Percentiles rank a stretch among this genome's conserved stretches.
phyloP scores from a whole-genome alignment of 2,329 filamentous ascomycete genomes.

The Pleurostoma richardsiae region DNA sequence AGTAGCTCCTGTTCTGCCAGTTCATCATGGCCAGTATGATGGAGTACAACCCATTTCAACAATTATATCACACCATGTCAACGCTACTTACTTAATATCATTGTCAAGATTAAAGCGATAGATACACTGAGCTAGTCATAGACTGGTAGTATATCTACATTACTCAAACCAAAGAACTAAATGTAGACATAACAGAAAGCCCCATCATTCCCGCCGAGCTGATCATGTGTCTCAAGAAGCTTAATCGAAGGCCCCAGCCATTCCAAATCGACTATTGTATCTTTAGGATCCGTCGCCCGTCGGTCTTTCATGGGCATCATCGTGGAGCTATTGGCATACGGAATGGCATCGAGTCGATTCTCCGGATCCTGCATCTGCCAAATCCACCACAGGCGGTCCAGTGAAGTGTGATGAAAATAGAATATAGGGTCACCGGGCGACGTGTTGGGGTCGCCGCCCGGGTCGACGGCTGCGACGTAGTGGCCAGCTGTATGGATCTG shows the following conservation, averaged over 20 bases:
- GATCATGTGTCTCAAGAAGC: conserved; percentile 17
- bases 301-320: conserved; percentile 15
- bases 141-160: too few species aligned
- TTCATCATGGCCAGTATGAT: too few species aligned
- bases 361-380: conserved; percentile 34
- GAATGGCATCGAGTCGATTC: conserved; percentile 23
- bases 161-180: conserved; percentile 1
- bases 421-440: conserved; percentile 33
- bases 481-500: conserved; percentile 30
- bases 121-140: too few species aligned
- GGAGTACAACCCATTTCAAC: too few species aligned
- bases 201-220: conserved; percentile 17
- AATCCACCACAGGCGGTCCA: conserved; percentile 34
- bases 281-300: conserved; percentile 1
- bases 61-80: too few species aligned
- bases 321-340: conserved; percentile 13
- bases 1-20: too few species aligned
- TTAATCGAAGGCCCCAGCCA: conserved; percentile 15
- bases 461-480: conserved; percentile 29
- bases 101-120: too few species aligned
- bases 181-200: conserved; percentile 22
- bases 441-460: conserved; percentile 26
- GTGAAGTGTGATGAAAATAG: conserved; percentile 31
- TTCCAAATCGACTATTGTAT: conserved; percentile 16
- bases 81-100: too few species aligned